Conservation (phyloP, 805 yeast species). For the Nakazawaea ernobii region DNA sequence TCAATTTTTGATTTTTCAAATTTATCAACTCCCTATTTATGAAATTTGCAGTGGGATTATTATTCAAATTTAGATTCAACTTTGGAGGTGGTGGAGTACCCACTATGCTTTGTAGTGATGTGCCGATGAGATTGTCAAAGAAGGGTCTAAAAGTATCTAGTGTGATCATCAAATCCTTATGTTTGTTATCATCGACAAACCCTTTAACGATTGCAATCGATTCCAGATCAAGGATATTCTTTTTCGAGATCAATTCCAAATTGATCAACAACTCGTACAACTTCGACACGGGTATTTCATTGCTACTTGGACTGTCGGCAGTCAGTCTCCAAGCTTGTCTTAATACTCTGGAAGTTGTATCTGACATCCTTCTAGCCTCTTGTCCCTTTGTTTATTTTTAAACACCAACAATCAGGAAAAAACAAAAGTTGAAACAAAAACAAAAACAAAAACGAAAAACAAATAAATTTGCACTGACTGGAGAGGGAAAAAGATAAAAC, state of each 20-base stretch:
- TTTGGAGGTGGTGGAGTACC: slow-evolving; percentile 1
- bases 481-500: too few species aligned
- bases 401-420: too few species aligned
- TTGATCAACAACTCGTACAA: not conserved
- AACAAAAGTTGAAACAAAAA: too few species aligned
- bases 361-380: not conserved
- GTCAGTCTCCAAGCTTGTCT: slow-evolving; percentile 2
- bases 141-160: not conserved
- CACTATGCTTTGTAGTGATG: not conserved
- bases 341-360: not conserved
- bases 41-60: slow-evolving; percentile 3
- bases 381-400: not conserved
- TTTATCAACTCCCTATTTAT: slow-evolving; percentile 4
- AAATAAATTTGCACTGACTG: too few species aligned
- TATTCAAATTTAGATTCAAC: slow-evolving; percentile 1
- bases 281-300: not conserved
- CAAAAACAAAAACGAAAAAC: too few species aligned
- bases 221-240: slow-evolving; percentile 3
- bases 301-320: not conserved
- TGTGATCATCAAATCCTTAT: not conserved
- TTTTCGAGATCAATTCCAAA: not conserved
- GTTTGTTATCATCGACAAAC: not conserved
- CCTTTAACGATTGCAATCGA: not conserved
- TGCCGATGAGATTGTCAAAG: not conserved
- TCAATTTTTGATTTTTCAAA: not conserved